Percentiles rank a stretch among this genome's conserved stretches.
phyloP scores from a whole-genome alignment of 2,329 filamentous ascomycete species.

The Neobulgaria alba region DNA sequence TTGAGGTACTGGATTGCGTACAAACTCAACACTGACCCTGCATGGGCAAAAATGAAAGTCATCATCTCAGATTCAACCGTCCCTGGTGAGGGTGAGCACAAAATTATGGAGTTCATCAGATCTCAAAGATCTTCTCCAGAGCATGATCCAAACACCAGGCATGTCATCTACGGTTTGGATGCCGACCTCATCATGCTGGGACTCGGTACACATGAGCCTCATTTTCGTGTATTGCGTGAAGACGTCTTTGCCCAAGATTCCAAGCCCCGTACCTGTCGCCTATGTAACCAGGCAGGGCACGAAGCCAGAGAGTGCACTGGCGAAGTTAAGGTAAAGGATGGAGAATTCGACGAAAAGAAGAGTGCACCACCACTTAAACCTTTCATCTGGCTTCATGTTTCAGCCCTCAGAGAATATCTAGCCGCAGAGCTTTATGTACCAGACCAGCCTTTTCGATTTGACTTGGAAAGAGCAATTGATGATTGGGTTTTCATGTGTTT shows the following conservation, averaged over 20 bases:
- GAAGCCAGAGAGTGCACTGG: slow-evolving; percentile 80
- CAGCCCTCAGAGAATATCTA: slow-evolving; percentile 84
- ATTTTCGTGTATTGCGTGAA: slow-evolving; percentile 92
- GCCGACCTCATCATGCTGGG: slow-evolving; percentile 98
- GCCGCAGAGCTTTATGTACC: slow-evolving; percentile 81
- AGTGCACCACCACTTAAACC: slow-evolving; percentile 67
- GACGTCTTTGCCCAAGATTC: slow-evolving; percentile 92
- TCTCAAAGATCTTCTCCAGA: slow-evolving; percentile 85
- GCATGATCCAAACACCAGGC: slow-evolving; percentile 91
- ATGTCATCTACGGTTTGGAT: slow-evolving; percentile 97
- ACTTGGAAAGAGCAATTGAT: slow-evolving; percentile 88
- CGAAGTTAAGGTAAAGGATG: slow-evolving; percentile 66
- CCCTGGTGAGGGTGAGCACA: slow-evolving; percentile 96
- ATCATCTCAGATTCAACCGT: slow-evolving; percentile 98
- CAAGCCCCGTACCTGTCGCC: slow-evolving; percentile 70
- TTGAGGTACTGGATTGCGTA: slow-evolving; percentile 96
- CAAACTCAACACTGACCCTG: slow-evolving; percentile 93
- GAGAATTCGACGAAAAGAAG: slow-evolving; percentile 76
- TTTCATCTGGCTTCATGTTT: slow-evolving; percentile 97
- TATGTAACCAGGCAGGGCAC: slow-evolving; percentile 90
- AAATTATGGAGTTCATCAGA: slow-evolving; percentile 97
- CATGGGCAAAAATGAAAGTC: slow-evolving; percentile 92
- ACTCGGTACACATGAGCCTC: slow-evolving; percentile 90
- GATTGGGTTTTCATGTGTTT: slow-evolving; percentile 99
- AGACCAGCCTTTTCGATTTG: slow-evolving; percentile 76